Conservation (phyloP, 306 rosid genomes). For the Castanopsis chinensis region DNA sequence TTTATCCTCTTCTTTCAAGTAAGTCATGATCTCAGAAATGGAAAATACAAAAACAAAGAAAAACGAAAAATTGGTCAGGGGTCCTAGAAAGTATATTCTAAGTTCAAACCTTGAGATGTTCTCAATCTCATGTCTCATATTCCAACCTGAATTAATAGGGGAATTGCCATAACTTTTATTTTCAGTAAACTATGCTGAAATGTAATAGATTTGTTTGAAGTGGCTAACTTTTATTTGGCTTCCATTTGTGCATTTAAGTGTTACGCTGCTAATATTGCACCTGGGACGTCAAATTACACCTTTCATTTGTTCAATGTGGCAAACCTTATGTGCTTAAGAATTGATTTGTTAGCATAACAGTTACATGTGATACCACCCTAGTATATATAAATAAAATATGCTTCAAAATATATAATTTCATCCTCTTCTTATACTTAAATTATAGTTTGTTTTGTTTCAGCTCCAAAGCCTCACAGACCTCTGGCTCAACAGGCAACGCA, state of each 20-base stretch:
- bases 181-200: too few species aligned
- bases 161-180: too few species aligned
- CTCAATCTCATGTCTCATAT: too few species aligned
- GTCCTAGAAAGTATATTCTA: not conserved
- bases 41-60: not conserved
- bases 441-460: constrained; percentile 41
- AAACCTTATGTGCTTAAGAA: not conserved
- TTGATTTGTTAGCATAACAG: not conserved
- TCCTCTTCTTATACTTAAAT: not conserved
- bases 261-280: not conserved
- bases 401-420: too few species aligned
- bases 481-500: constrained; percentile 27
- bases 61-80: not conserved
- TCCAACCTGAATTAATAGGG: too few species aligned
- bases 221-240: not conserved
- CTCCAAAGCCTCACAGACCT: constrained; percentile 93
- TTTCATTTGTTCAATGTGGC: not conserved
- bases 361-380: not conserved
- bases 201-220: too few species aligned
- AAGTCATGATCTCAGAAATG: not conserved
- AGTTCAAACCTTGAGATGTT: not conserved
- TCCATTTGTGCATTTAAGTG: not conserved
- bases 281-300: not conserved
- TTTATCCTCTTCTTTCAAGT: not conserved
- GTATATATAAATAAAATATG: too few species aligned